Percentiles rank a stretch among this genome's conserved stretches.
Conservation (phyloP, 2,329 filamentous ascomycete genomes). For the Dactylellina sp. region DNA sequence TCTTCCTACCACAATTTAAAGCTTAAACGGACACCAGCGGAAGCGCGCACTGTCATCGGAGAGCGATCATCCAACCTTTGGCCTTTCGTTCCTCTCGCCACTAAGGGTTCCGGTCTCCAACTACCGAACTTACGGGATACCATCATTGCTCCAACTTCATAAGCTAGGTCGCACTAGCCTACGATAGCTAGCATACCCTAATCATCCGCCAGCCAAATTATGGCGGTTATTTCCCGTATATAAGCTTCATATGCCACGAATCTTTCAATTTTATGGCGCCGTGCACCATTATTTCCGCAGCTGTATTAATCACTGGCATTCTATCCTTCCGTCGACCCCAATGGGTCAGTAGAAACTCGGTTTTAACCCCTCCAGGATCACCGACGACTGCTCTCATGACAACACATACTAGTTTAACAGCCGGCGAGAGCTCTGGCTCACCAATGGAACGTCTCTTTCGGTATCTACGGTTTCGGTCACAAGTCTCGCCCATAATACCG, state of each 20-base stretch:
- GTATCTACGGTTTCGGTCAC: constrained; percentile 22
- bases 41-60: neutral
- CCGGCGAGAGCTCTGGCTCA: neutral
- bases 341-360: constrained; percentile 27
- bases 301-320: constrained; percentile 37
- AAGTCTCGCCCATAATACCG: constrained; percentile 57
- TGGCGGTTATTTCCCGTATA: constrained; percentile 46
- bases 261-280: constrained; percentile 18
- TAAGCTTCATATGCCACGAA: constrained; percentile 36
- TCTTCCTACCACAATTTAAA: constrained; percentile 11
- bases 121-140: constrained; percentile 34
- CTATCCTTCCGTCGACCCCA: constrained; percentile 32
- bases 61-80: neutral
- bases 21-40: constrained; percentile 3
- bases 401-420: constrained; percentile 29
- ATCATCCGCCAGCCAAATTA: constrained; percentile 7
- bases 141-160: constrained; percentile 19
- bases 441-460: constrained; percentile 20
- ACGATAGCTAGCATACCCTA: constrained; percentile 9
- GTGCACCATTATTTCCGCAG: constrained; percentile 37
- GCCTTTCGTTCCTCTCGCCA: neutral
- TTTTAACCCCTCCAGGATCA: constrained; percentile 14
- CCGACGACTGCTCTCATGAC: constrained; percentile 1
- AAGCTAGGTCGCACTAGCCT: constrained; percentile 1
- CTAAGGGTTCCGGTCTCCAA: constrained; percentile 28